Evolutionary conservation across 108 stramenopile genomes (phyloP), one percentile per base, ranked within the genome.

Genomic region (Skeletonema costatum): DNA sequence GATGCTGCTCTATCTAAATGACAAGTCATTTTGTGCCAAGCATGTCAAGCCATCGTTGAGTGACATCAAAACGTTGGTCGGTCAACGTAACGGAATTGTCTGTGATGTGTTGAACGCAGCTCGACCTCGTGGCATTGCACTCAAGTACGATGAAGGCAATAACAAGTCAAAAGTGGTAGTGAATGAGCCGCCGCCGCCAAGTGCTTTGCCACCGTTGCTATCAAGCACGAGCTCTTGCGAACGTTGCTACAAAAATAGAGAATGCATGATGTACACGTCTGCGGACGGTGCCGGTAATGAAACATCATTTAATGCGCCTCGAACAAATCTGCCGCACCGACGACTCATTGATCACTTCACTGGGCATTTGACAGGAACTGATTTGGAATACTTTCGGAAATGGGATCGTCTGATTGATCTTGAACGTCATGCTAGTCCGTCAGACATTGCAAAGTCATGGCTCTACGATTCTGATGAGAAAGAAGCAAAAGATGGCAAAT

Each of bases 401-500:
- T 96, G 93, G 93, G 92, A 96, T 58, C 86, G 92, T n/a, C 59
- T 96, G 51, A 93, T 96, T 51, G 95, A 96, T 71, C 62, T 96
- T 30, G 95, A 96, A 77, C 82, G 85, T 12, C 83, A 91, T 39
- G 87, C 89, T 41, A 66, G 69, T 8, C 53, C 53, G 11, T 41
- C 59, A 10, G 69, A 70, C 59, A 71, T 81, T 21, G 39, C 83
- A 9, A 77, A 88, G 35, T 68, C 93, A 31, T 96, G 95, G 95
- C 74, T 96, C 25, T 53, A 63, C 8, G 60, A 78, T 10, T 91
- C 95, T 3, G 46, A 31, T 32, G 81, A 77, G 36, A 78, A 83
- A 69, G 93, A 96, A 76, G 39, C n/a, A 33, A 74, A 53, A 14
- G 86, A 86, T 64, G 92, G 88, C 16, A 89, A 88, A 63, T 84